phyloP scores from a whole-genome alignment of 2,329 filamentous ascomycete species.

The Ascocoryne sarcoides region DNA sequence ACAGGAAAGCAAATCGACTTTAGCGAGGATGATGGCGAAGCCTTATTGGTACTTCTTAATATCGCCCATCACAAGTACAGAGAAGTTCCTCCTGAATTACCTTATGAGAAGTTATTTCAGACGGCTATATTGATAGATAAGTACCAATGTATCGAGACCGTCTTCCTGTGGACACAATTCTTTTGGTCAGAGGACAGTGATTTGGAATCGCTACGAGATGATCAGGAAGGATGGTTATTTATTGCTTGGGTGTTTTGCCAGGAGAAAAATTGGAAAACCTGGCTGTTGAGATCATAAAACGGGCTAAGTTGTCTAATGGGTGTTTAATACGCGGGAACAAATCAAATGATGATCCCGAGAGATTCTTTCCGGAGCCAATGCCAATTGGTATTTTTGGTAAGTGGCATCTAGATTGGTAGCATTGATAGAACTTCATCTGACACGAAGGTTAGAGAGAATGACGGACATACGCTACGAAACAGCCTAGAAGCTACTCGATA shows the following conservation, averaged over 20 bases:
- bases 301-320: neutral
- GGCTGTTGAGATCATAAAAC: neutral
- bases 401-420: neutral
- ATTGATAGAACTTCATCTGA: neutral
- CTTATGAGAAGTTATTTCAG: neutral
- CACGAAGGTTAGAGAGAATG: neutral
- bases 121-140: conserved; percentile 9
- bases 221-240: neutral
- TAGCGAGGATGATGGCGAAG: conserved; percentile 6
- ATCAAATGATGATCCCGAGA: too few species aligned
- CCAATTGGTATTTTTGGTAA: neutral
- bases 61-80: conserved; percentile 10
- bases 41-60: conserved; percentile 5
- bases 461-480: neutral
- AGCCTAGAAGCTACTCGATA: neutral
- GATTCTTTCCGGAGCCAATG: neutral
- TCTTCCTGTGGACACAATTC: conserved; percentile 6
- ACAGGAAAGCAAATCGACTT: too few species aligned
- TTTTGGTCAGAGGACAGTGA: neutral
- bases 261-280: neutral
- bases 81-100: conserved; percentile 2
- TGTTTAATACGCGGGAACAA: neutral
- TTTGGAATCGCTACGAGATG: neutral
- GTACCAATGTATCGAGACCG: conserved; percentile 6
- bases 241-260: neutral